phyloP scores from a whole-genome alignment of 1,139 yeast species.

The Lizanozyma gosingica region DNA sequence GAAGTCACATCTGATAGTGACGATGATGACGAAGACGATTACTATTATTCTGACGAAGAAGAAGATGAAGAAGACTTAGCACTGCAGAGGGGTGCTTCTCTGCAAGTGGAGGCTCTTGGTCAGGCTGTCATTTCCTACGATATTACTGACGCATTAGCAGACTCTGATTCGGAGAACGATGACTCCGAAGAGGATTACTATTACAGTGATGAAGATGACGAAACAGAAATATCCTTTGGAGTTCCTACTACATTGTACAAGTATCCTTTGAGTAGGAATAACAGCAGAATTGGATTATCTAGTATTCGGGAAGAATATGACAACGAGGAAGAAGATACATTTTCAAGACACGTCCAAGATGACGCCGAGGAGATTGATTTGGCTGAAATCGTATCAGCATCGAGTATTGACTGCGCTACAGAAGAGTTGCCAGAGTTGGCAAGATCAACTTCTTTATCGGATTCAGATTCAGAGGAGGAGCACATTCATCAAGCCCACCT shows the following conservation, averaged over 20 bases:
- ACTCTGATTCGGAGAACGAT: slow-evolving; percentile 1
- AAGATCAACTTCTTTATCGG: background rate
- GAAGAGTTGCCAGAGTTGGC: background rate
- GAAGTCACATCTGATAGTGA: slow-evolving; percentile 24
- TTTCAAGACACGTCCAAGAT: too few species aligned
- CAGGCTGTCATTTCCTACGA: background rate
- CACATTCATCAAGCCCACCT: background rate
- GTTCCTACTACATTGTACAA: background rate
- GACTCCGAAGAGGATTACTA: slow-evolving; percentile 13
- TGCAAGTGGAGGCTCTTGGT: slow-evolving; percentile 9
- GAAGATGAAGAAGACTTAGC: slow-evolving; percentile 6
- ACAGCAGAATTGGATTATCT: background rate
- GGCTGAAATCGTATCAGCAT: background rate
- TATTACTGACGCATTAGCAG: background rate
- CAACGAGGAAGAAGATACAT: background rate
- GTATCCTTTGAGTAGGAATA: background rate
- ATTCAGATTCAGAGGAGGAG: background rate
- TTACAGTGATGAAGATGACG: slow-evolving; percentile 12
- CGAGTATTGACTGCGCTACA: too few species aligned
- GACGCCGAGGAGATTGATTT: background rate
- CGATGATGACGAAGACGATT: slow-evolving; percentile 11
- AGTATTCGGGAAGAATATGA: background rate
- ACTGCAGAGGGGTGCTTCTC: slow-evolving; percentile 3
- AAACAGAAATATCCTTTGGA: background rate
- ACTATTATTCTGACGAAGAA: slow-evolving; percentile 5